Evolutionary conservation across 192 early-diverging fungal species (phyloP), one percentile per base, ranked within the genome.

Genomic region (Coemansia sp.): DNA sequence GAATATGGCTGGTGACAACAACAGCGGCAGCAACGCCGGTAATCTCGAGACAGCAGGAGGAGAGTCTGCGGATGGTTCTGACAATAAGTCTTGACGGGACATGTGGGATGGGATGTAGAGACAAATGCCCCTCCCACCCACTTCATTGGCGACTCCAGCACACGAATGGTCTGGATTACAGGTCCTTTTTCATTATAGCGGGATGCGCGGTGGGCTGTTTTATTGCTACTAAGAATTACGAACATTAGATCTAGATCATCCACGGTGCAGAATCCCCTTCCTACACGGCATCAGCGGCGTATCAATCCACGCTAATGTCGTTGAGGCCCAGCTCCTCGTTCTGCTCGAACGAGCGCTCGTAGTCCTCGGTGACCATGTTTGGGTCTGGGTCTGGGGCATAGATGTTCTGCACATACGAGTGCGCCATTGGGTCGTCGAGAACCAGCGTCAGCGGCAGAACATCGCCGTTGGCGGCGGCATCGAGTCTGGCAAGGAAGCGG

Each of bases 331-430:
- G 86, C 32, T 76, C 74, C 70, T 98, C 96, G 72, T 98, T 94
- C 67, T 93, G 88, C 49, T 97, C 94, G 82, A 85, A 93, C 2
- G 88, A 90, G 60, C 96, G 89, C 64, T 94, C 90, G 65, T 94
- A 98, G 13, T 86, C 85, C 69, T 92, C 93, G 51, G 87, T 87
- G 7, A 71, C 85, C 96, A 98, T 98, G 69, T 95, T 92, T n/a
- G 96, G 96, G 68, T 98, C 96, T 9, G 86, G 80, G 70, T 97
- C 96, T 19, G 96, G 96, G 16, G 96, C 96, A 75, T 97, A 96
- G 49, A 91, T 76, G 86, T 97, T 98, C 80, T 93, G 92, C 51
- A 94, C 81, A 71, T 94, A 93, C n/a, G 89, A 91, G 80, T 98
- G 96, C 16, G 88, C 84, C 54, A 97, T 83, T 20, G 96, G 96